phyloP scores from a whole-genome alignment of 345 rosid genomes.

The Mangifera indica region DNA sequence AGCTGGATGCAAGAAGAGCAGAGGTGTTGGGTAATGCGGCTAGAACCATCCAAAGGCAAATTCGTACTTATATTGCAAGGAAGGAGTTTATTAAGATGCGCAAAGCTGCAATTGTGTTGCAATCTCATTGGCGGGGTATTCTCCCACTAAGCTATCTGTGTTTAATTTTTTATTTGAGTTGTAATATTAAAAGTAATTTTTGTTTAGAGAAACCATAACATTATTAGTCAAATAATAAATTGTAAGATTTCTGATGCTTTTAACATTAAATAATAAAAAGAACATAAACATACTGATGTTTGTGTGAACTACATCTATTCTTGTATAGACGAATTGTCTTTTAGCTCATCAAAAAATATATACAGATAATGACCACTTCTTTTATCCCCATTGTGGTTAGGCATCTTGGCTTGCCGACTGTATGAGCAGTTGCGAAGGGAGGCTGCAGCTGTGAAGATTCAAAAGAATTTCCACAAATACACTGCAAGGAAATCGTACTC shows the following conservation, averaged over 20 bases:
- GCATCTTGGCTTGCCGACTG: constrained; percentile 78
- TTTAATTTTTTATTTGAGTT: constrained; percentile 8
- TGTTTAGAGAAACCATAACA: background rate
- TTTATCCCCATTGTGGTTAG: constrained; percentile 36
- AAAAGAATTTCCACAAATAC: constrained; percentile 73
- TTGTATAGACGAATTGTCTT: background rate
- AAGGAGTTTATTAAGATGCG: constrained; percentile 79
- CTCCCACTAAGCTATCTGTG: constrained; percentile 12
- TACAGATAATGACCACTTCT: constrained; percentile 22
- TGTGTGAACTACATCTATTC: background rate
- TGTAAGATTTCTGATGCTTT: background rate
- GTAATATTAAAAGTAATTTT: background rate
- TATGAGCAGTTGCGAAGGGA: constrained; percentile 77
- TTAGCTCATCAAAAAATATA: constrained; percentile 3
- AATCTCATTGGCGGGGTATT: constrained; percentile 87
- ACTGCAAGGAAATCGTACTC: constrained; percentile 65
- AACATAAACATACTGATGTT: background rate
- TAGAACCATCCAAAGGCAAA: constrained; percentile 82
- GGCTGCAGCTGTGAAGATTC: constrained; percentile 92
- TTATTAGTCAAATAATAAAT: constrained; percentile 1
- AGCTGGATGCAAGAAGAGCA: constrained; percentile 96
- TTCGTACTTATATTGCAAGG: constrained; percentile 77
- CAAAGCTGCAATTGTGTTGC: constrained; percentile 76
- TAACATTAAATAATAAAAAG: background rate
- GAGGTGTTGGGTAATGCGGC: constrained; percentile 99